These are phyloP conservation scores for Tremella mesenterica DNA, from an alignment of 768 basidiomycete genomes.

Conservation along the genomic window DNA sequence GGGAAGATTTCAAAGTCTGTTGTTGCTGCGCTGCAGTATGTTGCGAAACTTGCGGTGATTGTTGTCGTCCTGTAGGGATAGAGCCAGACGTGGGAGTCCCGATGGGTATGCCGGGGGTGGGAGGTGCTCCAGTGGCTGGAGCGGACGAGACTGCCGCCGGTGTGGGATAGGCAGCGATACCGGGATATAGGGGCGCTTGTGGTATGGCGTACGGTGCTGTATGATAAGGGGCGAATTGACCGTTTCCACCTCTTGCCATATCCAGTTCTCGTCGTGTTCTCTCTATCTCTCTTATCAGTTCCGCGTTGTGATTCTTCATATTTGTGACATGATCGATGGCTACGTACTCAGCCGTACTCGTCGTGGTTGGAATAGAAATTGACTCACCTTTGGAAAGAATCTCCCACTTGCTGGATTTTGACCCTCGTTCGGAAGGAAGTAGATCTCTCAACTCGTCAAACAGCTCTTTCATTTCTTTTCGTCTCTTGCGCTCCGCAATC, in stretches of 20 bases:
- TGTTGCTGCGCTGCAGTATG: too few species aligned
- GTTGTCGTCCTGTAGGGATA: too few species aligned
- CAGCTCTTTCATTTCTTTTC: constrained; percentile 98
- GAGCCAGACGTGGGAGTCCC: too few species aligned
- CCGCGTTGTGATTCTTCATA: constrained; percentile 62
- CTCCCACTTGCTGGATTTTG: constrained; percentile 99
- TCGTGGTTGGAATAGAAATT: not conserved
- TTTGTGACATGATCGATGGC: constrained; percentile 81
- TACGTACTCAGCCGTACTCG: constrained; percentile 10
- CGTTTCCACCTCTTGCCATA: constrained; percentile 10
- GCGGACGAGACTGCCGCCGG: too few species aligned
- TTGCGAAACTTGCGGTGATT: too few species aligned
- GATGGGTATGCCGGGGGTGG: too few species aligned
- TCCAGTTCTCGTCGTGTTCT: constrained; percentile 68
- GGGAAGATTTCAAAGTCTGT: too few species aligned
- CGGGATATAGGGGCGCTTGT: too few species aligned
- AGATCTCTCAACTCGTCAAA: constrained; percentile 94
- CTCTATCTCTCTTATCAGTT: constrained; percentile 71
- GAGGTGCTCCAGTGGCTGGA: too few species aligned
- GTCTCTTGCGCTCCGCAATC: constrained; percentile 86
- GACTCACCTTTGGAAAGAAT: constrained; percentile 83
- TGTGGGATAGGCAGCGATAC: too few species aligned
- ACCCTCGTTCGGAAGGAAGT: constrained; percentile 80
- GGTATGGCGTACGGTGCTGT: too few species aligned
- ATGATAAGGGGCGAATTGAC: not conserved